Evolutionary conservation across 192 early-diverging fungal species (phyloP), one percentile per base, ranked within the genome.

Genomic region (Phycomyces nitens): DNA sequence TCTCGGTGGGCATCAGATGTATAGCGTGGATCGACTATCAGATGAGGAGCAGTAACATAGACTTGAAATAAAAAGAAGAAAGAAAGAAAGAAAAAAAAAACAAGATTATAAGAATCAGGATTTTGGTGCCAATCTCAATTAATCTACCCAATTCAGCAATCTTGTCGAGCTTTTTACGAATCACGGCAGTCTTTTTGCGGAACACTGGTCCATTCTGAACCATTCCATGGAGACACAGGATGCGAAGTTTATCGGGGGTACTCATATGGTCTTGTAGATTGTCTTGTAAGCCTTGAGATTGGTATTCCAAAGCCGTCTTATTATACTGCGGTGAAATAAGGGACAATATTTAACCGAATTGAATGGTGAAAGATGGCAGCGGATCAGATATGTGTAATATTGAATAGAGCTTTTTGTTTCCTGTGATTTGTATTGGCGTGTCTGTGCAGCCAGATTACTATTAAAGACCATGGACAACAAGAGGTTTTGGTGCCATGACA

Each of bases 151-250:
- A 60, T 34, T 83, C 82, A 15, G 77, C 80, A n/a, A 80, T 63
- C 15, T 73, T 75, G 52, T 79, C 81, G 29, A 80, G 60, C 16
- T 70, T 66, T 40, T 79, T 80, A 40, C 82, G 72, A 34, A 83
- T 73, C 27, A 75, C 79, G 1, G 77, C 77, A 5, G 79, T 81
- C 70, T 83, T 83, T 50, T 83, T 83, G 15, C 73, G 65, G 63
- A 83, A 83, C 2, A 75, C 66, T 3, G 67, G 41, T 0, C 68
- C 75, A 41, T 83, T 81, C 64, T 83, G 82, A 39, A 75, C 73
- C 62, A 81, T 79, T 3, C 82, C 82, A 43, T 83, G 82, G 6
- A 83, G 68, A 52, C 79, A 80, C 34, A 83, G 74, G 22, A 83
- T 83, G 41, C 78, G 75, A 24, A 82, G 67, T 41, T 73, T 73